These are phyloP conservation scores for Achaetomium macrosporum DNA, from an alignment of 2,329 filamentous ascomycete genomes.

Conservation along the genomic window DNA sequence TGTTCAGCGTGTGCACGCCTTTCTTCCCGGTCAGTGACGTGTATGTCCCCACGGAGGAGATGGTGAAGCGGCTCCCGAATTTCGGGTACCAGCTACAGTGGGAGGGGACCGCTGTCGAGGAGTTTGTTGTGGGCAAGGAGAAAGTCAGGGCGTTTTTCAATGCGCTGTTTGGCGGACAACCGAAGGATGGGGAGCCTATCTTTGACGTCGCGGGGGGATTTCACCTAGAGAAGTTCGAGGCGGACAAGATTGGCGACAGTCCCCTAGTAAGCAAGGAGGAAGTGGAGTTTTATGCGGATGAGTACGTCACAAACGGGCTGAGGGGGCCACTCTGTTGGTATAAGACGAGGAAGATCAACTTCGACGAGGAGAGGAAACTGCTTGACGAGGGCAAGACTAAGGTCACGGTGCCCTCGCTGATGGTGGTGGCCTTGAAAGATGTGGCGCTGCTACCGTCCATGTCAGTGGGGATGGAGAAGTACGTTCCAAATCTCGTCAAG, in stretches of 20 bases:
- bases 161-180: slow-evolving; percentile 62
- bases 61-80: slow-evolving; percentile 51
- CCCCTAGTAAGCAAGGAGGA: slow-evolving; percentile 61
- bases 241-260: slow-evolving; percentile 52
- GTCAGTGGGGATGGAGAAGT: slow-evolving; percentile 63
- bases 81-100: slow-evolving; percentile 85
- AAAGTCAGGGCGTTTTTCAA: slow-evolving; percentile 65
- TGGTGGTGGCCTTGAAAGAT: slow-evolving; percentile 69
- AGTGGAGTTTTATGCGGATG: slow-evolving; percentile 67
- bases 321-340: slow-evolving; percentile 88
- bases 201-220: slow-evolving; percentile 60
- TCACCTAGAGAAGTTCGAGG: slow-evolving; percentile 45
- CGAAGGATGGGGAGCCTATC: slow-evolving; percentile 44
- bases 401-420: slow-evolving; percentile 62
- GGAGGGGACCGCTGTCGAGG: slow-evolving; percentile 60
- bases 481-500: slow-evolving; percentile 58
- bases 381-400: slow-evolving; percentile 52
- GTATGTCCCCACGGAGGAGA: slow-evolving; percentile 53
- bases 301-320: slow-evolving; percentile 68
- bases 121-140: slow-evolving; percentile 48
- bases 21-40: slow-evolving; percentile 50
- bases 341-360: slow-evolving; percentile 65
- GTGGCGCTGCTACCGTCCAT: slow-evolving; percentile 65
- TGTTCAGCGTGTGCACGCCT: slow-evolving; percentile 79
- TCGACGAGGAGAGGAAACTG: slow-evolving; percentile 63